Evolutionary conservation across 495 filamentous ascomycete species (phyloP), one percentile per base, ranked within the genome.

Genomic region (Hyaloscypha finlandica): DNA sequence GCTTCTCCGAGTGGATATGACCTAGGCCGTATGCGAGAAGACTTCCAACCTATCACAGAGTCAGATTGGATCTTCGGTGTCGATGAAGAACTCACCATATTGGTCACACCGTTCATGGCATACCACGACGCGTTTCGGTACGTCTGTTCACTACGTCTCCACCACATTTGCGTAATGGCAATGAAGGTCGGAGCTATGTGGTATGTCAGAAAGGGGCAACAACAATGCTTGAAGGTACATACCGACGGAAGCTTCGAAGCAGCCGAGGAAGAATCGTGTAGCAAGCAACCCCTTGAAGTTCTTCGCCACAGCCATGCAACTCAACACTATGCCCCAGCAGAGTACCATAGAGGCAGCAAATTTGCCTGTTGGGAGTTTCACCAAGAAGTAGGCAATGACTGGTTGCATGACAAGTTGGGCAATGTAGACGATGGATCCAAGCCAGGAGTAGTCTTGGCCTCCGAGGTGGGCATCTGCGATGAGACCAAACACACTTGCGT

Each of bases 381-480:
- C 86, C 8, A 89, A 79, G 19, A 89, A 80, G 42, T 81, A 81
- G 60, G 84, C 86, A 52, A 86, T 86, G 2, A 86, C 83, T 68
- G 87, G 88, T 71, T 89, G 87, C 83, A 84, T 86, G n/a, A 83
- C 85, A 29, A 89, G 81, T 67, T 89, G 88, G 9, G 86, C 87
- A 59, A 89, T 85, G 68, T 90, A 90, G 68, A 90, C 88, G 51
- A 83, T 82, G 61, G 87, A 85, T 4, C 80, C 77, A 4, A 87
- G 71, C 84, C 84, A 87, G 63, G 84, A 82, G 66, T 85, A 82
- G 53, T 84, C 68, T 29, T 70, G 70, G 6, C 70, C 70, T 48
- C 54, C 61, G 11, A 84, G 77, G 37, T 79, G 57, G 29, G 84
- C 70, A 67, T 86, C 83, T 39, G 76, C 77, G 65, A 81, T 81